phyloP scores from a whole-genome alignment of 257 asterid genomes.

The Fraxinus pennsylvanica region DNA sequence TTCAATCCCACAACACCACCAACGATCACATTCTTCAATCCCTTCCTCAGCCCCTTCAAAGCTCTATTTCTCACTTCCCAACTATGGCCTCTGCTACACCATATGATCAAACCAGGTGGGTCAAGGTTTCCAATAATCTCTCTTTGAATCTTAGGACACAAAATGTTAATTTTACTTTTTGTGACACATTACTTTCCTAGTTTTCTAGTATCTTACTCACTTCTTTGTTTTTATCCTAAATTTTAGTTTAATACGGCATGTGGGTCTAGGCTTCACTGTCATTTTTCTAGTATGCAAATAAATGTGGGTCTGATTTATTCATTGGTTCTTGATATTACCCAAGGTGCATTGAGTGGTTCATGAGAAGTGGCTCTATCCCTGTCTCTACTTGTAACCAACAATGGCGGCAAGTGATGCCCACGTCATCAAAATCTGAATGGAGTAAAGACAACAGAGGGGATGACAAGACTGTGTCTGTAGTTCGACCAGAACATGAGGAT shows the following conservation, averaged over 20 bases:
- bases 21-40: neutral
- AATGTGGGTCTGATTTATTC: neutral
- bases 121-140: neutral
- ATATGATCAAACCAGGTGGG: conserved; percentile 49
- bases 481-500: conserved; percentile 26
- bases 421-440: conserved; percentile 26
- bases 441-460: conserved; percentile 12
- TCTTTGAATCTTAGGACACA: neutral
- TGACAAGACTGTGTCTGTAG: conserved; percentile 16
- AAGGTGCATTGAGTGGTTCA: conserved; percentile 55
- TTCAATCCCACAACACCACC: conserved; percentile 22
- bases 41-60: conserved; percentile 19
- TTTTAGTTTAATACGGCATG: conserved; percentile 13
- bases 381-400: conserved; percentile 30
- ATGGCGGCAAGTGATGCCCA: conserved; percentile 35
- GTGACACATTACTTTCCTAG: conserved; percentile 10
- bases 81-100: conserved; percentile 31
- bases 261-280: conserved; percentile 26
- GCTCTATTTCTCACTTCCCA: conserved; percentile 33
- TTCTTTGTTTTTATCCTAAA: conserved; percentile 41
- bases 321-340: conserved; percentile 4
- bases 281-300: conserved; percentile 27
- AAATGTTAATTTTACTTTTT: neutral
- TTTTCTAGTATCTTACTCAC: conserved; percentile 10
- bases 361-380: conserved; percentile 39